Percentiles rank a stretch among this genome's conserved stretches.
These are phyloP conservation scores for Monascus purpureus DNA, from an alignment of 495 filamentous ascomycete species.

Conservation along the genomic window DNA sequence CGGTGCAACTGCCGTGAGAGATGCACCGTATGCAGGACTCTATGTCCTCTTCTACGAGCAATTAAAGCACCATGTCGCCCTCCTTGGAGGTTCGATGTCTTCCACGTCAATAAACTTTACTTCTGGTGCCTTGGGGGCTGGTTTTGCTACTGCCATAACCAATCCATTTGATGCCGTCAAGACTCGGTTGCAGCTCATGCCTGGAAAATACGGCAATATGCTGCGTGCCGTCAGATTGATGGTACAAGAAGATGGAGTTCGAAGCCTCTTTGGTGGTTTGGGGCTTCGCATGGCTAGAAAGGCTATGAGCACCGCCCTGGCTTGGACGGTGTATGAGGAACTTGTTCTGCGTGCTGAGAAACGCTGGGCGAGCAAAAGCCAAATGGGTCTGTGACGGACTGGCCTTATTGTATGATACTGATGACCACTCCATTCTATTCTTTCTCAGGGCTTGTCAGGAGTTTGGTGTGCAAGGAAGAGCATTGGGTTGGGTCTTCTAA, in stretches of 20 bases:
- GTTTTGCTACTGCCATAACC: conserved; percentile 69
- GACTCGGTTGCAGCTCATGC: conserved; percentile 85
- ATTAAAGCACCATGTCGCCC: conserved; percentile 52
- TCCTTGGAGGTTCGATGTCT: conserved; percentile 13
- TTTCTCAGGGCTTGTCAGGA: too few species aligned
- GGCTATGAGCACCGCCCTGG: conserved; percentile 77
- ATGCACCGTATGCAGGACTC: conserved; percentile 88
- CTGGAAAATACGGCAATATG: conserved; percentile 75
- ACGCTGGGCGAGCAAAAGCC: conserved; percentile 31
- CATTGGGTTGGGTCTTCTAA: too few species aligned
- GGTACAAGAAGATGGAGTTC: conserved; percentile 66
- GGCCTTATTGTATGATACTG: neutral
- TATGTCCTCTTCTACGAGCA: conserved; percentile 96
- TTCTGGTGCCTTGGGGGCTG: conserved; percentile 65
- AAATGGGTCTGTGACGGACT: conserved; percentile 13
- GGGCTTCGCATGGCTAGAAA: conserved; percentile 82
- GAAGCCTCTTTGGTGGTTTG: conserved; percentile 75
- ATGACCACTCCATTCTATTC: neutral
- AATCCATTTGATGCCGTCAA: conserved; percentile 97
- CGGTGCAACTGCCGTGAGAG: conserved; percentile 82
- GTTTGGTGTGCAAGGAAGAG: too few species aligned
- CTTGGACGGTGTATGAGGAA: conserved; percentile 96
- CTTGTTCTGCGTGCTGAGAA: conserved; percentile 64
- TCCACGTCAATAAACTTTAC: conserved; percentile 73
- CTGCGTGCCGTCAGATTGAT: conserved; percentile 58